These are phyloP conservation scores for Parascedosporium putredinis DNA, from an alignment of 2,329 filamentous ascomycete genomes.

Conservation along the genomic window DNA sequence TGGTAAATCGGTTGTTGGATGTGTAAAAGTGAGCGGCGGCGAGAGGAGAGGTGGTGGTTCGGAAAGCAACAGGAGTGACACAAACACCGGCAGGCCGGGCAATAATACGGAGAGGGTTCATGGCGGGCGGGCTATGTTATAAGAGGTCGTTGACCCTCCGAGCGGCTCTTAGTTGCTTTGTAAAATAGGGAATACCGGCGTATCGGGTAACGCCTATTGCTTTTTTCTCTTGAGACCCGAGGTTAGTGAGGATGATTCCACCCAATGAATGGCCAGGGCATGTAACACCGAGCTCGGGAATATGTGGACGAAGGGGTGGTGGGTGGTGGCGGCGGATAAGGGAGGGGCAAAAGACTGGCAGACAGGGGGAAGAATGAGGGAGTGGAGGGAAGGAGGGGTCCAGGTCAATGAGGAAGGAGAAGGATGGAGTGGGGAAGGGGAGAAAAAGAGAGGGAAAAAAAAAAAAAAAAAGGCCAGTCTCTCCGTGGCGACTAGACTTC, in stretches of 20 bases:
- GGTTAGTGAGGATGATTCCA: neutral
- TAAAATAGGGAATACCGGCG: neutral
- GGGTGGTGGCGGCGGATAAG: neutral
- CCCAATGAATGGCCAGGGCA: slow-evolving; percentile 1
- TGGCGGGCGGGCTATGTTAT: slow-evolving; percentile 1
- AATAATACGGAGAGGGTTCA: slow-evolving; percentile 5
- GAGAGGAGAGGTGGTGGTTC: neutral
- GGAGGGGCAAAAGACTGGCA: neutral
- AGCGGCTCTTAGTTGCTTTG: neutral
- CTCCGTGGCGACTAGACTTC: neutral
- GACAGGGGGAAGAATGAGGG: neutral
- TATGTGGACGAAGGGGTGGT: neutral
- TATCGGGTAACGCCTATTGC: slow-evolving; percentile 6
- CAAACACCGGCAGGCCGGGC: slow-evolving; percentile 8
- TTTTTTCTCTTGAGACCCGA: slow-evolving; percentile 1
- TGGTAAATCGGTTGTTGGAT: slow-evolving; percentile 2
- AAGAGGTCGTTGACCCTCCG: neutral
- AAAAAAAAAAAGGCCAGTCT: slow-evolving; percentile 1
- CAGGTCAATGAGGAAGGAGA: neutral
- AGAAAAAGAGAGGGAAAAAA: slow-evolving; percentile 2
- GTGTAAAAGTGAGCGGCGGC: neutral
- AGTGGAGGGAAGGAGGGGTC: neutral
- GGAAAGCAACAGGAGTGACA: neutral
- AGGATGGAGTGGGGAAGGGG: neutral
- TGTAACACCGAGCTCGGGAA: slow-evolving; percentile 2